Percentiles rank a stretch among this genome's conserved stretches.
Conservation (phyloP, 441 rosid species). For the Eruca vesicaria region DNA sequence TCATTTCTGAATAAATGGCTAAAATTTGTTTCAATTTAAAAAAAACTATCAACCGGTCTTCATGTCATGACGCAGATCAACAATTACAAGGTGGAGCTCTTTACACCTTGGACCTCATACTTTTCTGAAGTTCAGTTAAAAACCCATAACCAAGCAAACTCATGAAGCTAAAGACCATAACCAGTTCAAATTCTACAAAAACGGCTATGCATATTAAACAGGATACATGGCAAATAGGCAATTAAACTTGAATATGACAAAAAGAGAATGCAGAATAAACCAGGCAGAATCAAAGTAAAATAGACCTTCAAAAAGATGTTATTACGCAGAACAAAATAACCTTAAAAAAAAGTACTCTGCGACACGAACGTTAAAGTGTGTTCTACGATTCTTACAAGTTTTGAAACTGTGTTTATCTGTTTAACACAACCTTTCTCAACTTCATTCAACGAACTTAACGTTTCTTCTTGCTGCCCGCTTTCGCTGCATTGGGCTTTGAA, state of each 20-base stretch:
- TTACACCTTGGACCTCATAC: neutral
- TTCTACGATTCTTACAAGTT: constrained; percentile 21
- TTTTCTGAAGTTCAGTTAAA: neutral
- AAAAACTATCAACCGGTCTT: too few relatives aligned
- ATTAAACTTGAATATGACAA: neutral
- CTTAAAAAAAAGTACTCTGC: constrained; percentile 1
- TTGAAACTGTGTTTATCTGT: constrained; percentile 16
- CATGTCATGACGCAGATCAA: too few relatives aligned
- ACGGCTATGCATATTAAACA: neutral
- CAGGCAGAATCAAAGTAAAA: neutral
- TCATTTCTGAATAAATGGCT: too few relatives aligned
- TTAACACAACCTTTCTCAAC: constrained; percentile 13
- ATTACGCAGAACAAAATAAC: constrained; percentile 19
- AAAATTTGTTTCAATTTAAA: too few relatives aligned
- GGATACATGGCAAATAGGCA: neutral
- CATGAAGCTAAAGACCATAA: neutral
- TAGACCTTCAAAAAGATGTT: neutral
- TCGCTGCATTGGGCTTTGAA: constrained; percentile 41
- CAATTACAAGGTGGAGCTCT: neutral
- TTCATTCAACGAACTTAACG: constrained; percentile 41
- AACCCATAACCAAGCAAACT: too few relatives aligned
- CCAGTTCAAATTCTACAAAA: neutral
- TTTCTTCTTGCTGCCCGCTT: constrained; percentile 78
- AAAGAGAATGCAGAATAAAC: neutral
- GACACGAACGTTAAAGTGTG: constrained; percentile 15